Percentiles rank a stretch among this genome's conserved stretches.
phyloP scores from a whole-genome alignment of 805 yeast species.

The Sporopachydermia lactativora region DNA sequence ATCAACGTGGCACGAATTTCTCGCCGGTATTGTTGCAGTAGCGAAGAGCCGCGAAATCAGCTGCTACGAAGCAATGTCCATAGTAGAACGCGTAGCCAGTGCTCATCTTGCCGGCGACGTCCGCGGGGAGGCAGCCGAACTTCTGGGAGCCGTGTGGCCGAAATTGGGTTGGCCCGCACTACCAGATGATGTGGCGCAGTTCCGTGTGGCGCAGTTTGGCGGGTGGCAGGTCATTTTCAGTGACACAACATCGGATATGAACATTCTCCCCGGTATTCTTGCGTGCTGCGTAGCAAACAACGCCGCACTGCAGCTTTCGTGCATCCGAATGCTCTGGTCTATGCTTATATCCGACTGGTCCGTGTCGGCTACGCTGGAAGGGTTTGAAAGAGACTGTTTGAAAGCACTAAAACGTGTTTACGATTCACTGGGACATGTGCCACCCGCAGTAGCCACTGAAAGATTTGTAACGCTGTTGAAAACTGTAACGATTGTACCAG shows the following conservation, averaged over 20 bases:
- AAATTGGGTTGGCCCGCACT: constrained; percentile 49
- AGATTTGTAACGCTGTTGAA: too few relatives aligned
- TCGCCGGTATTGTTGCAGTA: constrained; percentile 41
- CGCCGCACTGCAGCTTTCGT: constrained; percentile 41
- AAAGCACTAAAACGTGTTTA: constrained; percentile 52
- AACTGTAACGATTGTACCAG: too few relatives aligned
- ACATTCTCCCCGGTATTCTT: constrained; percentile 49
- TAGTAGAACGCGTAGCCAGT: constrained; percentile 43
- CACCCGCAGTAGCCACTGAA: too few relatives aligned
- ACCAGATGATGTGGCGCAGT: constrained; percentile 39
- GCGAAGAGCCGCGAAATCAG: constrained; percentile 18
- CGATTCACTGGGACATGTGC: constrained; percentile 41
- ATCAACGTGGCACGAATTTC: constrained; percentile 53
- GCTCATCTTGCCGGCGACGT: constrained; percentile 46
- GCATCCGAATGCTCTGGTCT: constrained; percentile 58
- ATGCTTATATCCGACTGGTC: constrained; percentile 54
- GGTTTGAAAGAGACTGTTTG: constrained; percentile 48
- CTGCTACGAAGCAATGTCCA: neutral
- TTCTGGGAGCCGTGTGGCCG: constrained; percentile 59
- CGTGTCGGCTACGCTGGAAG: constrained; percentile 40
- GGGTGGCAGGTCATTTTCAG: constrained; percentile 61
- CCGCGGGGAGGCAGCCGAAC: constrained; percentile 40
- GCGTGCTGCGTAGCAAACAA: constrained; percentile 58
- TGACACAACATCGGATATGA: constrained; percentile 30
- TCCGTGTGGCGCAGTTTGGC: constrained; percentile 47